Conservation (phyloP, 2,329 filamentous ascomycete genomes). For the Madurella mycetomatis region DNA sequence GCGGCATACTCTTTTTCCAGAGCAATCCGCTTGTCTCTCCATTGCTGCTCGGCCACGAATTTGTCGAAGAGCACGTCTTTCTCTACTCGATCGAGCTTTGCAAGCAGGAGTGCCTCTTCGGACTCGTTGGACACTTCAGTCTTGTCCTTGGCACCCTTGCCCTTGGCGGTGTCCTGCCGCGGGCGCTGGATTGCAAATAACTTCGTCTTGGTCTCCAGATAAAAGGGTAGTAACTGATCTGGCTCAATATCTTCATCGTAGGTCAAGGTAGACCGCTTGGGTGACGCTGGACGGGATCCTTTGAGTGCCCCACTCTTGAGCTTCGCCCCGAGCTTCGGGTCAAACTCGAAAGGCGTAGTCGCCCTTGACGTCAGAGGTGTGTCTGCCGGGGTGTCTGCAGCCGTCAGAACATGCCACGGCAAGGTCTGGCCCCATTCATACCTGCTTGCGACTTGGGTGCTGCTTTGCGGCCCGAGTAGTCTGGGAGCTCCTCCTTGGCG, state of each 20-base stretch:
- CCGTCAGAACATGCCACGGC: slow-evolving; percentile 1
- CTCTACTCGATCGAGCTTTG: slow-evolving; percentile 73
- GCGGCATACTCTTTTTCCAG: slow-evolving; percentile 59
- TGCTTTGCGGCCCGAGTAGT: slow-evolving; percentile 56
- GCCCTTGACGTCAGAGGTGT: slow-evolving; percentile 47
- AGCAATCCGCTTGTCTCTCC: slow-evolving; percentile 55
- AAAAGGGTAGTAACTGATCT: slow-evolving; percentile 69
- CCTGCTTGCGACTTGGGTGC: slow-evolving; percentile 34
- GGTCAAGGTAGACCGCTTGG: slow-evolving; percentile 44
- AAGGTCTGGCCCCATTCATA: slow-evolving; percentile 15
- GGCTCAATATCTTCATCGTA: slow-evolving; percentile 70
- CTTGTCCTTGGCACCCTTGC: slow-evolving; percentile 28
- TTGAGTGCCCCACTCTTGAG: slow-evolving; percentile 34
- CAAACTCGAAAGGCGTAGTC: slow-evolving; percentile 43
- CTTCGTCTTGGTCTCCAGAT: slow-evolving; percentile 67
- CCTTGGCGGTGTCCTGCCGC: slow-evolving; percentile 41
- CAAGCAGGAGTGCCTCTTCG: slow-evolving; percentile 61
- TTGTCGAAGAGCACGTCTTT: slow-evolving; percentile 73
- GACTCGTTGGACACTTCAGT: slow-evolving; percentile 33
- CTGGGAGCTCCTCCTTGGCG: slow-evolving; percentile 61
- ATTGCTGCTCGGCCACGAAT: slow-evolving; percentile 59
- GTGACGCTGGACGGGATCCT: slow-evolving; percentile 29
- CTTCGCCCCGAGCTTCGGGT: slow-evolving; percentile 26
- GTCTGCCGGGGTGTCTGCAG: slow-evolving; percentile 45
- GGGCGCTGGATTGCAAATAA: slow-evolving; percentile 59